Percentiles rank a stretch among this genome's conserved stretches.
These are phyloP conservation scores for Colletotrichum musae DNA, from an alignment of 2,329 filamentous ascomycete genomes.

Conservation along the genomic window DNA sequence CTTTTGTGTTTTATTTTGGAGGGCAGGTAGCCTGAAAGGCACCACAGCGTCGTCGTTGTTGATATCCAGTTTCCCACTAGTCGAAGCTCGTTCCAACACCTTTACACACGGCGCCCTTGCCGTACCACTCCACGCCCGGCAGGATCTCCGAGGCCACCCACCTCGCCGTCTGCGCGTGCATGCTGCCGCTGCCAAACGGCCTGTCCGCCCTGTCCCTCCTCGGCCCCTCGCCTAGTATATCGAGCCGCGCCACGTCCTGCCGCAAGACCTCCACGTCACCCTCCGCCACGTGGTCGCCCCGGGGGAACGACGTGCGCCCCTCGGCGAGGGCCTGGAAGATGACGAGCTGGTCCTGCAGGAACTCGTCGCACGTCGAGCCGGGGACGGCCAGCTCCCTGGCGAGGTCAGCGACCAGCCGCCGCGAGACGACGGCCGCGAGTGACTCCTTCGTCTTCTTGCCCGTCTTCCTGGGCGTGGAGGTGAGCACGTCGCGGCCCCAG, in stretches of 20 bases:
- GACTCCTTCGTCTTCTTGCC: constrained; percentile 44
- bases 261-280: constrained; percentile 42
- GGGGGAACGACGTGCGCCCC: constrained; percentile 64
- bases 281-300: constrained; percentile 30
- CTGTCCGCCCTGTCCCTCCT: constrained; percentile 60
- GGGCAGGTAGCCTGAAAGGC: neutral
- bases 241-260: constrained; percentile 50
- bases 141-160: constrained; percentile 71
- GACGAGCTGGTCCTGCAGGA: constrained; percentile 73
- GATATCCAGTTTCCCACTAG: constrained; percentile 12
- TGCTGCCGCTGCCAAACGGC: constrained; percentile 70
- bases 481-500: constrained; percentile 64
- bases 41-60: constrained; percentile 4
- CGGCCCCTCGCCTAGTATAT: constrained; percentile 46
- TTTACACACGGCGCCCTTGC: constrained; percentile 64
- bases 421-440: constrained; percentile 58
- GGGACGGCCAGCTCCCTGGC: constrained; percentile 57
- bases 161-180: constrained; percentile 71
- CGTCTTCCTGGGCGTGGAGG: constrained; percentile 58
- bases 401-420: constrained; percentile 61
- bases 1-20: neutral
- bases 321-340: constrained; percentile 72
- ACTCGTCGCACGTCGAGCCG: constrained; percentile 61
- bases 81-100: constrained; percentile 55
- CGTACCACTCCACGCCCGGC: constrained; percentile 63